These are phyloP conservation scores for Penicillium crystallinum DNA, from an alignment of 495 filamentous ascomycete species.

Conservation along the genomic window DNA sequence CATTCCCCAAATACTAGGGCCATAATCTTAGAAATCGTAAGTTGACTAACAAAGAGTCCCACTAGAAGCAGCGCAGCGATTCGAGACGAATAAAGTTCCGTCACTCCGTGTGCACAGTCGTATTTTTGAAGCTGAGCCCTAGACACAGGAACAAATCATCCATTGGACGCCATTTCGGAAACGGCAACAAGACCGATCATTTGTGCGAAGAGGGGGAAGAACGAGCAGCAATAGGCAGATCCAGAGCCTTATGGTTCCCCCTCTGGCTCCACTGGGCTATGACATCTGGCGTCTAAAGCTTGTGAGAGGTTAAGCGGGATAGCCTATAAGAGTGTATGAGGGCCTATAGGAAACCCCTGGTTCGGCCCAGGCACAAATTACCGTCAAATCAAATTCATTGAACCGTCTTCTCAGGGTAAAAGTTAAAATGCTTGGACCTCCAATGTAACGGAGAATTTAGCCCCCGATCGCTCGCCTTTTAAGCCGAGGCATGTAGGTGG, in stretches of 20 bases:
- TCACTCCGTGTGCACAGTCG: background rate
- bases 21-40: background rate
- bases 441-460: no score
- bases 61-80: background rate
- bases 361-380: background rate
- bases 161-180: slow-evolving; percentile 10
- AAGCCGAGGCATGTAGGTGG: no score
- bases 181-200: slow-evolving; percentile 22
- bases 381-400: background rate
- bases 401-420: no score
- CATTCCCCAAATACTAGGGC: no score
- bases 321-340: no score
- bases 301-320: background rate
- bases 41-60: background rate
- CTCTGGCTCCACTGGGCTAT: slow-evolving; percentile 23
- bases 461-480: no score
- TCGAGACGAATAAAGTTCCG: background rate
- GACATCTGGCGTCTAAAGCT: background rate
- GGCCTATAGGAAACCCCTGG: background rate
- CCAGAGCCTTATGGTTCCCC: slow-evolving; percentile 23
- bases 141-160: background rate
- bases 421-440: background rate
- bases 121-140: slow-evolving; percentile 9
- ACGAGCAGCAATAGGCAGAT: slow-evolving; percentile 22
- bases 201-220: slow-evolving; percentile 3